These are phyloP conservation scores for Neoboletus magnificus DNA, from an alignment of 768 basidiomycete species.

Conservation along the genomic window DNA sequence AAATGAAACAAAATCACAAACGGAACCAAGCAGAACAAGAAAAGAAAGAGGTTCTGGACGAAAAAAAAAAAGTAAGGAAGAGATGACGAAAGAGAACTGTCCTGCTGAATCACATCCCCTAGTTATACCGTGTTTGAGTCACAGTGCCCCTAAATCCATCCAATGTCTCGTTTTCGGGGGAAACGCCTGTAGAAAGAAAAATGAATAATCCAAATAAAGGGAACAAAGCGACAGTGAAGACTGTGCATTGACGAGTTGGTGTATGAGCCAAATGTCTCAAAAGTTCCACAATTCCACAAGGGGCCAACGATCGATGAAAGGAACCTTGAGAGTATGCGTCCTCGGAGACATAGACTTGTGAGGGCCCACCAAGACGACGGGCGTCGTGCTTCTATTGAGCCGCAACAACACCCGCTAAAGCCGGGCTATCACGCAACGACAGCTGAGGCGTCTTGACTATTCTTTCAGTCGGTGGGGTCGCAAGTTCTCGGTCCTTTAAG, in stretches of 20 bases:
- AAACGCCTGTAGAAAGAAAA: conserved; percentile 30
- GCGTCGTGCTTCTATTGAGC: conserved; percentile 26
- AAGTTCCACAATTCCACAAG: conserved; percentile 2
- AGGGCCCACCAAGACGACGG: background rate
- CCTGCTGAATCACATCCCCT: conserved; percentile 5
- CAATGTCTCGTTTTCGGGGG: conserved; percentile 18
- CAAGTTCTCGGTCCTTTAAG: conserved; percentile 36
- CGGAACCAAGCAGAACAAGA: conserved; percentile 20
- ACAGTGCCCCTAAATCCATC: conserved; percentile 17
- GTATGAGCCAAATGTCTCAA: background rate
- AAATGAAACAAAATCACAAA: conserved; percentile 6
- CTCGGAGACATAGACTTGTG: conserved; percentile 4
- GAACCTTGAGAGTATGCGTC: background rate
- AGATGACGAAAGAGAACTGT: background rate
- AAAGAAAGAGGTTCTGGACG: conserved; percentile 3
- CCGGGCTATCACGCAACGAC: conserved; percentile 58
- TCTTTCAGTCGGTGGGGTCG: conserved; percentile 38
- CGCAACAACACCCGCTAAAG: conserved; percentile 43
- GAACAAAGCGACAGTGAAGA: conserved; percentile 15
- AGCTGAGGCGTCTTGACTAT: conserved; percentile 59
- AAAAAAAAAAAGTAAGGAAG: background rate
- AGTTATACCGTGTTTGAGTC: conserved; percentile 10
- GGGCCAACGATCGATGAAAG: background rate
- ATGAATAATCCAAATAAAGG: conserved; percentile 32
- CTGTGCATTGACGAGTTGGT: conserved; percentile 5